Conservation (phyloP, 1,284 basidiomycete species). For the Moesziomyces aphidis region DNA sequence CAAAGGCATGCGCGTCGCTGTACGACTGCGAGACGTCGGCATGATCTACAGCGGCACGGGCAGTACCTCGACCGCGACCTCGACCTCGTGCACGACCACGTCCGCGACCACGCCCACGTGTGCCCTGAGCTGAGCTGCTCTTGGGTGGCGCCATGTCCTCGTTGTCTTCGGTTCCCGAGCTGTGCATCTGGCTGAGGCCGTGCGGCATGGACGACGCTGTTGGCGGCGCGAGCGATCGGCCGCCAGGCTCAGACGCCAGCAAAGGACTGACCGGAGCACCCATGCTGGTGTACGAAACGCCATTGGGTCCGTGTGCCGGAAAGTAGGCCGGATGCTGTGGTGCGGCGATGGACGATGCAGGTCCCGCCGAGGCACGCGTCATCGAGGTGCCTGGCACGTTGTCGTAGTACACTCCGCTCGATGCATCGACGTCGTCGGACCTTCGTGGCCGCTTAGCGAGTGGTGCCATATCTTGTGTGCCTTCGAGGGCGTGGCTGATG, state of each 20-base stretch:
- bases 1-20: not conserved
- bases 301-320: slow-evolving; percentile 7
- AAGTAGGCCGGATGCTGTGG: slow-evolving; percentile 11
- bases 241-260: slow-evolving; percentile 2
- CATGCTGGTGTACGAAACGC: not conserved
- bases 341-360: not conserved
- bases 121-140: slow-evolving; percentile 3
- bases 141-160: slow-evolving; percentile 30
- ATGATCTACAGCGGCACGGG: not conserved
- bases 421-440: slow-evolving; percentile 8
- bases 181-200: not conserved
- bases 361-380: slow-evolving; percentile 8
- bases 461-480: slow-evolving; percentile 10
- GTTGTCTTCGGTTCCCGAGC: slow-evolving; percentile 28
- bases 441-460: slow-evolving; percentile 25
- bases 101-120: slow-evolving; percentile 6
- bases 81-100: slow-evolving; percentile 15
- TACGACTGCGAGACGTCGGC: not conserved
- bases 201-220: not conserved
- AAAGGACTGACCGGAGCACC: slow-evolving; percentile 5
- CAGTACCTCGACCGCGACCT: slow-evolving; percentile 5
- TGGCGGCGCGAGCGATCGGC: slow-evolving; percentile 2
- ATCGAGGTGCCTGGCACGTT: slow-evolving; percentile 25
- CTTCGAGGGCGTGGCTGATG: not conserved
- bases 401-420: slow-evolving; percentile 15